These are phyloP conservation scores for Plantago elongata DNA, from an alignment of 257 asterid species.

Conservation along the genomic window DNA sequence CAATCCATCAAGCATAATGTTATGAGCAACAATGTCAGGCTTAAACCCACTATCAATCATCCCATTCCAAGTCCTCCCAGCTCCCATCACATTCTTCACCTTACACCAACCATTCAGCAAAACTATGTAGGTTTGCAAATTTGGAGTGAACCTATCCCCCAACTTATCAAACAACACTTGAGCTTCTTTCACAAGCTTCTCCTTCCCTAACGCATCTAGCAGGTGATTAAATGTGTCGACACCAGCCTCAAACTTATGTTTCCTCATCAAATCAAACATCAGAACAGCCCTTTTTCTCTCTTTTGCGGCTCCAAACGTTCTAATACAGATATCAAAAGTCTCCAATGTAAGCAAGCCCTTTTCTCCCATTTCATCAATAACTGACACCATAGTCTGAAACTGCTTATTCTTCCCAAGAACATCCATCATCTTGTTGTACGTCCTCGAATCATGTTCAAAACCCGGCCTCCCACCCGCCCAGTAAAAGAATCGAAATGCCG, in stretches of 20 bases:
- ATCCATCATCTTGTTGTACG: slow-evolving; percentile 63
- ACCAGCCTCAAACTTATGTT: slow-evolving; percentile 50
- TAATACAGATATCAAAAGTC: slow-evolving; percentile 54
- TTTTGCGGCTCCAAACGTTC: slow-evolving; percentile 73
- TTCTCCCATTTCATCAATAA: slow-evolving; percentile 85
- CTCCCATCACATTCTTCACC: slow-evolving; percentile 77
- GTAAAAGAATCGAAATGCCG: slow-evolving; percentile 76
- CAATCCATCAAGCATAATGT: slow-evolving; percentile 78
- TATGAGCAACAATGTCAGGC: slow-evolving; percentile 80
- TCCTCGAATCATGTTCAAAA: slow-evolving; percentile 56
- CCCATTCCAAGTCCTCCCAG: slow-evolving; percentile 77
- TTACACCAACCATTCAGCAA: slow-evolving; percentile 84
- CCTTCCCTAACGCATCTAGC: slow-evolving; percentile 81
- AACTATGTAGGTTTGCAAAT: slow-evolving; percentile 55
- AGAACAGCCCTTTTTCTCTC: slow-evolving; percentile 82
- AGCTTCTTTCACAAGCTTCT: slow-evolving; percentile 80
- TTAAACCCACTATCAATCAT: slow-evolving; percentile 76
- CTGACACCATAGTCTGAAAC: slow-evolving; percentile 79
- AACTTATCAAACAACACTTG: slow-evolving; percentile 57
- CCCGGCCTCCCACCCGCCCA: slow-evolving; percentile 67
- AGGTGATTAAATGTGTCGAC: slow-evolving; percentile 65
- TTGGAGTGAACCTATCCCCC: slow-evolving; percentile 64
- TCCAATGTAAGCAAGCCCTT: slow-evolving; percentile 67
- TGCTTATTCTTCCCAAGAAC: slow-evolving; percentile 83
- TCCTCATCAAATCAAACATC: slow-evolving; percentile 78